Conservation (phyloP, 805 yeast genomes). For the Torulaspora delbrueckii region DNA sequence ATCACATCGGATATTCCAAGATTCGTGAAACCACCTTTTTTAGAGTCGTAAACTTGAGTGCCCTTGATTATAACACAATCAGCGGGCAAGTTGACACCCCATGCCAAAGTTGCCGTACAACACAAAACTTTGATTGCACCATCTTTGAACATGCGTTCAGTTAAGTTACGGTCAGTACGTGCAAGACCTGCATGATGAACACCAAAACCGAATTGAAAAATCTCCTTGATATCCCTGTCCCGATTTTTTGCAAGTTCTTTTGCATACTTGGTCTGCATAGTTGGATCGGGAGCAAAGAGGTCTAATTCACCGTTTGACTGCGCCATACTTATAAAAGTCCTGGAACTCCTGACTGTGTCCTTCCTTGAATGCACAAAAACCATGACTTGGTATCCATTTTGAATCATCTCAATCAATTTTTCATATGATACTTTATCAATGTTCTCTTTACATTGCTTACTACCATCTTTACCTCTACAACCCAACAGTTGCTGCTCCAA, state of each 20-base stretch:
- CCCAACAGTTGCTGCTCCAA: conserved; percentile 83
- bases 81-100: conserved; percentile 99
- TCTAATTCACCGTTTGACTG: conserved; percentile 52
- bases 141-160: conserved; percentile 77
- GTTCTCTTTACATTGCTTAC: conserved; percentile 60
- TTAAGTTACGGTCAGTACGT: conserved; percentile 80
- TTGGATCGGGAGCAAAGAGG: conserved; percentile 36
- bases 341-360: conserved; percentile 82
- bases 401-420: conserved; percentile 61
- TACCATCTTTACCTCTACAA: conserved; percentile 79
- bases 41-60: conserved; percentile 90
- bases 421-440: conserved; percentile 74
- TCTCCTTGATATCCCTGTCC: conserved; percentile 73
- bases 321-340: conserved; percentile 65
- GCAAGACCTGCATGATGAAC: conserved; percentile 97
- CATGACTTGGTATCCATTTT: conserved; percentile 84
- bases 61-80: conserved; percentile 96
- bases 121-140: conserved; percentile 88
- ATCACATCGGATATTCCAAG: conserved; percentile 94
- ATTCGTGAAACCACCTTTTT: conserved; percentile 91
- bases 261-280: conserved; percentile 37
- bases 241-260: conserved; percentile 68
- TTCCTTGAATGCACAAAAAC: conserved; percentile 93
- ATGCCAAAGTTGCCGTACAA: conserved; percentile 96
- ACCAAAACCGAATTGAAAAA: conserved; percentile 80